Conservation (phyloP, 2,329 filamentous ascomycete genomes). For the Hypoxylon sp. region DNA sequence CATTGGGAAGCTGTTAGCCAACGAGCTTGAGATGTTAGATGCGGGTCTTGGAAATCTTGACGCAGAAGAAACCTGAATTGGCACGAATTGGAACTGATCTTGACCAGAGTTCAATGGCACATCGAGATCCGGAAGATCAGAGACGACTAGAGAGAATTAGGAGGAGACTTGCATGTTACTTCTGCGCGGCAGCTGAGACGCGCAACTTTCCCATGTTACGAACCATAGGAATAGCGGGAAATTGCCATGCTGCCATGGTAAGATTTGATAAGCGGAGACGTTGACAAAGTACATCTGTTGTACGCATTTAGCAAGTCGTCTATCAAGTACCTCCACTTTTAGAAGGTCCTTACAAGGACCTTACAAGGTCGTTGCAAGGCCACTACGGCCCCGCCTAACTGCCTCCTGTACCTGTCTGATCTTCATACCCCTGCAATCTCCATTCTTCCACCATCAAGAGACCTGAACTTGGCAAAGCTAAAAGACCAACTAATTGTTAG, state of each 20-base stretch:
- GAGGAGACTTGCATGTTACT: slow-evolving; percentile 43
- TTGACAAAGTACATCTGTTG: slow-evolving; percentile 28
- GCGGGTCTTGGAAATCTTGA: slow-evolving; percentile 42
- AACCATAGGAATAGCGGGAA: slow-evolving; percentile 23
- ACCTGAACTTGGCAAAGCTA: slow-evolving; percentile 20
- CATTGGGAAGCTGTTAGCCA: slow-evolving; percentile 29
- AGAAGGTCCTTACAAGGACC: not conserved
- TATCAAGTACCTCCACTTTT: slow-evolving; percentile 18
- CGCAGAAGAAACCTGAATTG: slow-evolving; percentile 48
- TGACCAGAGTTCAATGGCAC: slow-evolving; percentile 28
- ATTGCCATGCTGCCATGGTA: slow-evolving; percentile 18
- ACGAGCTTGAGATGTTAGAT: slow-evolving; percentile 26
- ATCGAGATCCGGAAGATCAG: slow-evolving; percentile 43
- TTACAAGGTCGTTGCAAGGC: slow-evolving; percentile 1
- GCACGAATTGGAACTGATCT: slow-evolving; percentile 42
- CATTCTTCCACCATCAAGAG: slow-evolving; percentile 35
- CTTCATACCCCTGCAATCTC: slow-evolving; percentile 42
- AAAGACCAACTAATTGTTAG: slow-evolving; percentile 10
- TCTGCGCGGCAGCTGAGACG: slow-evolving; percentile 43
- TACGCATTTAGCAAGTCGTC: slow-evolving; percentile 35
- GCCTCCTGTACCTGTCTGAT: slow-evolving; percentile 42
- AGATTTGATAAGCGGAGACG: slow-evolving; percentile 33
- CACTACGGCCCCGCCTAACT: slow-evolving; percentile 26
- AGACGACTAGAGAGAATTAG: slow-evolving; percentile 17
- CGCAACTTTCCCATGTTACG: slow-evolving; percentile 27